phyloP scores from a whole-genome alignment of 371 early-diverging fungal species.

The Circinella umbellata region DNA sequence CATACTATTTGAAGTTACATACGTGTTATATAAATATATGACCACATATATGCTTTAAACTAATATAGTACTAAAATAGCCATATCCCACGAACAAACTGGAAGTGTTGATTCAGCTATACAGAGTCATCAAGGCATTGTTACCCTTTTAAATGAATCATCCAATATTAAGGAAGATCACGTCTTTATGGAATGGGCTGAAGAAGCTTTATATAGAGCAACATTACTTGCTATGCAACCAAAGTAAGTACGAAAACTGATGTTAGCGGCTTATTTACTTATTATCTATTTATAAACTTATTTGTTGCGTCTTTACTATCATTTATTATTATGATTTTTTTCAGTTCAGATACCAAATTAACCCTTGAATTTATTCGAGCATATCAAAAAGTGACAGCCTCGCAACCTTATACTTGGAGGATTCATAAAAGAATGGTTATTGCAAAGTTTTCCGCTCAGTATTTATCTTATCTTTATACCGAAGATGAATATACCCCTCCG shows the following conservation, averaged over 20 bases:
- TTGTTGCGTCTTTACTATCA: too few species aligned
- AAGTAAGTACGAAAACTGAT: conserved; percentile 33
- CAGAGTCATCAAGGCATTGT: conserved; percentile 57
- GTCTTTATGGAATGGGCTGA: conserved; percentile 66
- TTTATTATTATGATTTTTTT: neutral
- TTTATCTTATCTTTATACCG: conserved; percentile 27
- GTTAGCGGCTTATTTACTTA: too few species aligned
- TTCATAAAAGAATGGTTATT: conserved; percentile 53
- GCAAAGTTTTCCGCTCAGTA: conserved; percentile 50
- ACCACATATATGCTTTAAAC: neutral
- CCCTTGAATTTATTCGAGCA: conserved; percentile 31
- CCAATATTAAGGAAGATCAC: conserved; percentile 48
- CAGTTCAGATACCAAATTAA: neutral
- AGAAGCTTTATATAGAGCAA: conserved; percentile 68
- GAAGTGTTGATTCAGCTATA: conserved; percentile 50
- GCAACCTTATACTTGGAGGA: conserved; percentile 47
- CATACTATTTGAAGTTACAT: neutral
- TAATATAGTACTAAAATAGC: conserved; percentile 26
- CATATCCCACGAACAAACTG: conserved; percentile 57
- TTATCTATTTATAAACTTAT: too few species aligned
- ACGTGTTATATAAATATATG: neutral
- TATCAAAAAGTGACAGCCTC: conserved; percentile 31
- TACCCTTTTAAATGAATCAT: conserved; percentile 41
- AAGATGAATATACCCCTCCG: conserved; percentile 29
- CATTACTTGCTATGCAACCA: conserved; percentile 47